These are phyloP conservation scores for Tillandsia fasciculata DNA, from an alignment of 176 grass and related monocot genomes.

Conservation along the genomic window DNA sequence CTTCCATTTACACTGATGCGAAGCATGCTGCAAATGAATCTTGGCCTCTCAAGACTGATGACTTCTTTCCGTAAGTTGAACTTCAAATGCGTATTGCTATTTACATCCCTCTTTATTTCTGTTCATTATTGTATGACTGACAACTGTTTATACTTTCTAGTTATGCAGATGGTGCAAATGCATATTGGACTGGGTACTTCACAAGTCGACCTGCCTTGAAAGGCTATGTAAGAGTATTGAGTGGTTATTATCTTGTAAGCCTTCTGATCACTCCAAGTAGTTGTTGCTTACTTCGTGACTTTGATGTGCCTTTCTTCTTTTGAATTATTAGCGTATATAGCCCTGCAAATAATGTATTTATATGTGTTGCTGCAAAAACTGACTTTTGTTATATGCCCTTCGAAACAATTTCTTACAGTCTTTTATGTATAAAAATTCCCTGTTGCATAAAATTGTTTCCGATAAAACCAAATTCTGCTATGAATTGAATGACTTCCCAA, in stretches of 20 bases:
- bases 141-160: conserved; percentile 19
- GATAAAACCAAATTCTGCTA: no score
- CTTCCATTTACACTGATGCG: conserved; percentile 96
- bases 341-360: no score
- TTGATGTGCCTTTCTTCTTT: not conserved
- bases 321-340: no score
- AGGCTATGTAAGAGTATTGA: conserved; percentile 67
- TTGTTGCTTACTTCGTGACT: not conserved
- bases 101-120: conserved; percentile 2
- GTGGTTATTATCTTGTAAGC: conserved; percentile 85
- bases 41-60: conserved; percentile 92
- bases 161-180: conserved; percentile 89
- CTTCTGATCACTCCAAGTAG: conserved; percentile 1
- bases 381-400: no score
- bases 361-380: no score
- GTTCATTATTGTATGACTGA: not conserved
- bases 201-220: conserved; percentile 91
- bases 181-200: conserved; percentile 98
- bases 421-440: no score
- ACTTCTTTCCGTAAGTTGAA: conserved; percentile 76
- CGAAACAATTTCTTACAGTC: no score
- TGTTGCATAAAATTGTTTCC: no score
- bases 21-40: conserved; percentile 70
- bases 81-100: not conserved
- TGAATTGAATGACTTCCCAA: no score